Evolutionary conservation across 108 stramenopile genomes (phyloP).

Genomic region (Craspedostauros australis): DNA sequence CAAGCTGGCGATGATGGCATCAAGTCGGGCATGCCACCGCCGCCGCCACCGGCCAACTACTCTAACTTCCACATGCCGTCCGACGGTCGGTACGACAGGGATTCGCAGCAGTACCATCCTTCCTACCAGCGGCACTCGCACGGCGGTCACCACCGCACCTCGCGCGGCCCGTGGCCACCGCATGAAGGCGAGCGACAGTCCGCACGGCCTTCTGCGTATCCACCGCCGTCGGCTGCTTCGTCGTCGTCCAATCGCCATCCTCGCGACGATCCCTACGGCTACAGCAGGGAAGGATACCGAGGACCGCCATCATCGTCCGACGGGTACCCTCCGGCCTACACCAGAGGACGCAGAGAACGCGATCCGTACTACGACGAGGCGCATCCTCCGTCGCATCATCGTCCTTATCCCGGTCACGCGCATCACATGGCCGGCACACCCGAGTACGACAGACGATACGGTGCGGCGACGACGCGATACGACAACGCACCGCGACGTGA

Average conservation of each 20-base stretch:
- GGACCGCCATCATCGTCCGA: neutral
- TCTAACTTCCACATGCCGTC: too few relatives aligned
- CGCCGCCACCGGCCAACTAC: too few relatives aligned
- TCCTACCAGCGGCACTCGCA: too few relatives aligned
- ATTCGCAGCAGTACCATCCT: too few relatives aligned
- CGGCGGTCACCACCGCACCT: too few relatives aligned
- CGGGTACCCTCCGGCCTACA: too few relatives aligned
- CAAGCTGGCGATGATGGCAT: conserved; percentile 2
- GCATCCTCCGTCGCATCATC: conserved; percentile 7
- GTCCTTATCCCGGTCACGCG: neutral
- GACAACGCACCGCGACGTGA: conserved; percentile 6
- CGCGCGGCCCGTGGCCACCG: too few relatives aligned
- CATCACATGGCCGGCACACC: too few relatives aligned
- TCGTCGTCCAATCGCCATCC: too few relatives aligned
- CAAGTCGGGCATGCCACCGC: too few relatives aligned
- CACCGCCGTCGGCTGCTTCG: conserved; percentile 6
- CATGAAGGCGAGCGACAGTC: conserved; percentile 7
- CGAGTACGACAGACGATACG: conserved; percentile 6
- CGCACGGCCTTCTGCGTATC: neutral
- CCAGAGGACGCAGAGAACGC: conserved; percentile 2
- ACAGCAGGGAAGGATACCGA: neutral
- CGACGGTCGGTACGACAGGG: too few relatives aligned
- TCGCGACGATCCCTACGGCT: conserved; percentile 3
- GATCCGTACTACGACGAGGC: neutral
- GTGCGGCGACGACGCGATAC: conserved; percentile 1